Percentiles rank a stretch among this genome's conserved stretches.
phyloP scores from a whole-genome alignment of 2,329 filamentous ascomycete species.

The Claviceps spartinae region DNA sequence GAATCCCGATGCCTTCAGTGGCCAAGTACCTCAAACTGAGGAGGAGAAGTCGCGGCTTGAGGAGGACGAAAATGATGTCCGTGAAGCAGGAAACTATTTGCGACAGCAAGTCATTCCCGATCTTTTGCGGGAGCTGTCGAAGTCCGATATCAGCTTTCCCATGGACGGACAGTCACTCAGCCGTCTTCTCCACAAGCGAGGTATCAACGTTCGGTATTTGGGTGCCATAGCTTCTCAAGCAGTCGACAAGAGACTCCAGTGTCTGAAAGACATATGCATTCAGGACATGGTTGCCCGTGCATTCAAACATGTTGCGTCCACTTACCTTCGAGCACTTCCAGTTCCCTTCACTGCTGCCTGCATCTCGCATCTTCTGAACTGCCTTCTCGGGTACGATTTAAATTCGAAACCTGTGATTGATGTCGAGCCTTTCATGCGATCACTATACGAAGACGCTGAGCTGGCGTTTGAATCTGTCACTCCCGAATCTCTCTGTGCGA shows the following conservation, averaged over 20 bases:
- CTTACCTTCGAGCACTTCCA: constrained; percentile 67
- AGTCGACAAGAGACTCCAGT: constrained; percentile 57
- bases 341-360: constrained; percentile 68
- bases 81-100: constrained; percentile 68
- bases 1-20: constrained; percentile 92
- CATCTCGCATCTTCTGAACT: constrained; percentile 82
- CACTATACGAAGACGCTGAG: constrained; percentile 69
- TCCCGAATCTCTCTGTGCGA: constrained; percentile 53
- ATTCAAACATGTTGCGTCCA: constrained; percentile 83
- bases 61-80: constrained; percentile 78
- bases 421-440: constrained; percentile 58
- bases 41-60: constrained; percentile 76
- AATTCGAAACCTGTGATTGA: constrained; percentile 70
- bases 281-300: constrained; percentile 93
- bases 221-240: constrained; percentile 65
- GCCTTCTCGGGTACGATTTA: constrained; percentile 63
- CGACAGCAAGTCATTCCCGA: constrained; percentile 68
- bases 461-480: constrained; percentile 69
- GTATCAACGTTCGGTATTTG: constrained; percentile 94
- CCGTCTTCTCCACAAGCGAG: constrained; percentile 83
- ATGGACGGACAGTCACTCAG: constrained; percentile 95
- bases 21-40: constrained; percentile 77
- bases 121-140: constrained; percentile 72
- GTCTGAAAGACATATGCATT: constrained; percentile 61
- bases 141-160: constrained; percentile 90